Percentiles rank a stretch among this genome's conserved stretches.
These are phyloP conservation scores for Lagenaria siceraria DNA, from an alignment of 306 rosid species.

Conservation along the genomic window DNA sequence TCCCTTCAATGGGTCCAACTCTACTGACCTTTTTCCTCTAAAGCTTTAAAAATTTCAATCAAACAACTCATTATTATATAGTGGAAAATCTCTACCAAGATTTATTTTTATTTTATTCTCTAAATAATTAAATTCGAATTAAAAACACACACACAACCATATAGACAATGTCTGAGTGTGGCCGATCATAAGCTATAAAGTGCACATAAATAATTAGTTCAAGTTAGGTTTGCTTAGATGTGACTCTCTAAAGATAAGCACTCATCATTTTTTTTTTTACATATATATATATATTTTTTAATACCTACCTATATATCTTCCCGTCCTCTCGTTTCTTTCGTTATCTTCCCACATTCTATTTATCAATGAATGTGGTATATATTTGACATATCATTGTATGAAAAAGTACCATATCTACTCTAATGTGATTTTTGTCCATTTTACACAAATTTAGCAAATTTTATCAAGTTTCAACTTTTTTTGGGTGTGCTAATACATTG, in stretches of 20 bases:
- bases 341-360: background rate
- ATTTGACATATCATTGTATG: background rate
- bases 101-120: background rate
- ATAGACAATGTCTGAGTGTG: conserved; percentile 8
- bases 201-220: conserved; percentile 29
- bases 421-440: background rate
- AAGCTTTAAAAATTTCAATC: background rate
- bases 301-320: background rate
- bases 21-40: background rate
- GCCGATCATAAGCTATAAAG: conserved; percentile 20
- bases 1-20: conserved; percentile 3
- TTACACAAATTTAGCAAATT: background rate
- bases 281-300: background rate
- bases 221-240: conserved; percentile 31
- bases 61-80: conserved; percentile 4
- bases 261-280: background rate
- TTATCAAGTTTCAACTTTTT: background rate
- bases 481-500: background rate
- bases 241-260: conserved; percentile 19
- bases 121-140: background rate
- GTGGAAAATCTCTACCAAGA: conserved; percentile 10
- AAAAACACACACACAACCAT: conserved; percentile 2
- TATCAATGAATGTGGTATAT: background rate
- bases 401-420: background rate
- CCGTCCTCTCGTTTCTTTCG: background rate